Evolutionary conservation across 2,329 filamentous ascomycete genomes (phyloP), one percentile per base, ranked within the genome.

Genomic region (Hirsutella minnesotensis): DNA sequence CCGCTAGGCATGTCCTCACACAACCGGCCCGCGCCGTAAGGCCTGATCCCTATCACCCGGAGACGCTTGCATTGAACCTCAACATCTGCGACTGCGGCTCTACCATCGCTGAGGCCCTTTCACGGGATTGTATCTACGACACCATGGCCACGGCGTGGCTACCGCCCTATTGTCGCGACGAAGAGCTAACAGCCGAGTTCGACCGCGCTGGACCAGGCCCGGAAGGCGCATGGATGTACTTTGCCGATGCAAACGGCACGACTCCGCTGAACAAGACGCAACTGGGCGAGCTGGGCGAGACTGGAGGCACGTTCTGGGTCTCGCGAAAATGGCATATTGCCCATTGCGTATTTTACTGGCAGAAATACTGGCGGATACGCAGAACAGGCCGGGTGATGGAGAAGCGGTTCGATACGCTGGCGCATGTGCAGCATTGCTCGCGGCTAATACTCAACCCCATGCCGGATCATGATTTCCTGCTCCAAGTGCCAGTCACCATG

Each of bases 261-360:
- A 15, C 39, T 4, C 34, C 39, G 3, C 42, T 59, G 13, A 49
- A 53, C 3, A 43, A 56, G 2, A 39, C 47, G 2, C 34, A 51
- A 38, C 39, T 60, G n/a, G 33, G 24, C 16, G 19, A 8, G 9
- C 24, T 46, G 39, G 51, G 44, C 21, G 49, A 51, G 41, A 39
- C 42, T 40, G 40, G 31, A 9, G 47, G 29, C 8, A 44, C 36
- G 12, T 56, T 55, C 39, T 56, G 46, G 31, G 39, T 47, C 3
- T 49, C 49, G 15, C 38, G 45, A 9, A 36, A 51, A 2, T 63
- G 59, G 59, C 59, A 63, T 44, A 41, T 58, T 0, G 47, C 49
- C 1, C 59, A 61, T 40, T 63, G 60, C 43, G 38, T 54, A 4
- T 61, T 54, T 24, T 60, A 61, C 45, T 63, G 60, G 60, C 50